Evolutionary conservation across 768 basidiomycete genomes (phyloP).

Genomic region (Rhodotorula kratochvilovae): DNA sequence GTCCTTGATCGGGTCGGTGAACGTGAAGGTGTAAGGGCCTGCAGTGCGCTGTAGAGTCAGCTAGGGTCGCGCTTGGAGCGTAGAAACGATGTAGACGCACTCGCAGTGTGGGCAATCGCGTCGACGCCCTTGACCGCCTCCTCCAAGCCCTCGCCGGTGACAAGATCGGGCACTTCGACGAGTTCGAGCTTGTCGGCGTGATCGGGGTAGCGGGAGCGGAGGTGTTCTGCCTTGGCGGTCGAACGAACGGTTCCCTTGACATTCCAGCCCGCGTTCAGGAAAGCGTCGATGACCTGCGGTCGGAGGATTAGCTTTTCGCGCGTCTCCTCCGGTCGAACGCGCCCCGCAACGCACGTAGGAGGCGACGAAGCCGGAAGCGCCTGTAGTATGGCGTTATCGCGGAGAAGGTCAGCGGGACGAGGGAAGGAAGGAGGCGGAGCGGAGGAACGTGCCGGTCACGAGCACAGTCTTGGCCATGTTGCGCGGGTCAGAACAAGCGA

Average conservation of each 20-base stretch:
- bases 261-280: conserved; percentile 25
- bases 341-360: conserved; percentile 11
- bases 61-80: too few species aligned
- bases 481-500: too few species aligned
- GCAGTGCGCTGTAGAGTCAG: neutral
- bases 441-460: conserved; percentile 24
- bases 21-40: conserved; percentile 15
- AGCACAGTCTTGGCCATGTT: conserved; percentile 26
- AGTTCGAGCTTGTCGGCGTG: conserved; percentile 15
- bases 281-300: conserved; percentile 25
- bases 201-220: conserved; percentile 19
- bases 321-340: accelerated
- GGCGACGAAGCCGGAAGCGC: conserved; percentile 33
- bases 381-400: neutral
- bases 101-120: conserved; percentile 30
- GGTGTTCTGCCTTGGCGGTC: neutral
- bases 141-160: conserved; percentile 26
- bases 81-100: conserved; percentile 6
- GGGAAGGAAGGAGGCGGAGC: neutral
- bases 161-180: conserved; percentile 33
- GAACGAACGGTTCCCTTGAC: conserved; percentile 30
- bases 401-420: neutral
- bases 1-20: conserved; percentile 32
- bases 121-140: conserved; percentile 26
- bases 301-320: neutral